phyloP scores from a whole-genome alignment of 2,329 filamentous ascomycete genomes.

The Penicillium fuscoglaucum region DNA sequence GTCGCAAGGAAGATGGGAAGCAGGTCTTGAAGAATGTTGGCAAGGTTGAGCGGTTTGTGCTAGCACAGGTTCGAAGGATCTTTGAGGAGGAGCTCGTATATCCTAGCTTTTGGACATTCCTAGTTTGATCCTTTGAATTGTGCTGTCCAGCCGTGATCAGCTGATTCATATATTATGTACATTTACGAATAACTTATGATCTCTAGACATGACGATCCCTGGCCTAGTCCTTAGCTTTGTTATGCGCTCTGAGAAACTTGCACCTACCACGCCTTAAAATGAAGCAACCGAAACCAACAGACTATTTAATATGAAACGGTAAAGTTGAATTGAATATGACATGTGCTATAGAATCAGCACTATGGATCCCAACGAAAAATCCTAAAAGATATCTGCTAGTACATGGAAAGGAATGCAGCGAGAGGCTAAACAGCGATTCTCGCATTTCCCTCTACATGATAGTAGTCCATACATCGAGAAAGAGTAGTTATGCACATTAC shows the following conservation, averaged over 20 bases:
- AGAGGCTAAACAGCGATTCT: not conserved
- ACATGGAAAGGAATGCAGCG: not conserved
- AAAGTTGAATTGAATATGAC: constrained; percentile 2
- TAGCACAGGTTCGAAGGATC: constrained; percentile 93
- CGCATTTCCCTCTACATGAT: not conserved
- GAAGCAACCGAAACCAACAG: not conserved
- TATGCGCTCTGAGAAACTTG: too few species aligned
- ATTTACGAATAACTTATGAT: constrained; percentile 21
- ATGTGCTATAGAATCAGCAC: not conserved
- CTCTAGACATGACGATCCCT: constrained; percentile 10
- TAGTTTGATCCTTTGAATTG: constrained; percentile 60
- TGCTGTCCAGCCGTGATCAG: too few species aligned
- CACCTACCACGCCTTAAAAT: not conserved
- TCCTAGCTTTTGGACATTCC: constrained; percentile 96
- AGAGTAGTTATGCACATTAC: constrained; percentile 6
- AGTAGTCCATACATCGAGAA: not conserved
- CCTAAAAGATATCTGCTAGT: not conserved
- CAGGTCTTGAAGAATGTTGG: constrained; percentile 97
- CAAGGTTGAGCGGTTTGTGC: constrained; percentile 95
- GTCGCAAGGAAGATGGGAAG: constrained; percentile 84
- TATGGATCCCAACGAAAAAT: not conserved
- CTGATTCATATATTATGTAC: constrained; percentile 17
- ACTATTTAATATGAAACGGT: not conserved
- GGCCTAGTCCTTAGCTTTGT: not conserved
- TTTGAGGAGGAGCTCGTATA: constrained; percentile 99